Evolutionary conservation across 2,329 filamentous ascomycete species (phyloP).

Genomic region (Xylaria sp.): DNA sequence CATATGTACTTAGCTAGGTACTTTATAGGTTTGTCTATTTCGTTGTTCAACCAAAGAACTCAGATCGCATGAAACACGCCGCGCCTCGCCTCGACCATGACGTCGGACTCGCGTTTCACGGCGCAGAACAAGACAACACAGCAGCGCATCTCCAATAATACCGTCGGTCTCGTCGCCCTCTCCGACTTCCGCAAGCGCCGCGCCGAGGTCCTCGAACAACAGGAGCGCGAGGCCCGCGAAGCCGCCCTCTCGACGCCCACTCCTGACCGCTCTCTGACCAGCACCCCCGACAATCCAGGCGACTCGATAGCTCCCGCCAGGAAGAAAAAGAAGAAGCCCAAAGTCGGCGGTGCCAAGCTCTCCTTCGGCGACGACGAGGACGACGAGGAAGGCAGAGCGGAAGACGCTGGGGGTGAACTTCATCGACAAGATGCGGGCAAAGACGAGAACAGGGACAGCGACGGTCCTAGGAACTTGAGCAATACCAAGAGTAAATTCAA

Average conservation of each 20-base stretch:
- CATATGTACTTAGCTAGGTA: too few species aligned
- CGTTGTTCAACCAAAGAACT: too few species aligned
- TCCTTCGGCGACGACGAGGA: slow-evolving; percentile 76
- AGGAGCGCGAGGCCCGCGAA: slow-evolving; percentile 82
- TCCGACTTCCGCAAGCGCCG: slow-evolving; percentile 96
- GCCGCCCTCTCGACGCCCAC: slow-evolving; percentile 61
- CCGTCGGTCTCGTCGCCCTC: slow-evolving; percentile 89
- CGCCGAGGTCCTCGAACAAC: slow-evolving; percentile 91
- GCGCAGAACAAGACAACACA: slow-evolving; percentile 80
- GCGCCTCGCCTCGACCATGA: slow-evolving; percentile 6
- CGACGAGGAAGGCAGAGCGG: slow-evolving; percentile 59
- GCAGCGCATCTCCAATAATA: slow-evolving; percentile 84
- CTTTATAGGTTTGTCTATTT: too few species aligned
- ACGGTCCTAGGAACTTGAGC: neutral
- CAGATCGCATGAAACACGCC: neutral
- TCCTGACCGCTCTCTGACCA: slow-evolving; percentile 60
- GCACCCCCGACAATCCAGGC: slow-evolving; percentile 58
- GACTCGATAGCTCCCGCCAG: slow-evolving; percentile 51
- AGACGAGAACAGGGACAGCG: neutral
- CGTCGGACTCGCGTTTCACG: slow-evolving; percentile 70
- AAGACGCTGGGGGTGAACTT: neutral
- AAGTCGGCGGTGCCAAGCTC: slow-evolving; percentile 58
- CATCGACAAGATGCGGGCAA: neutral
- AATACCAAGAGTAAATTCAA: slow-evolving; percentile 61
- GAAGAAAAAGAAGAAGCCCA: slow-evolving; percentile 61